phyloP scores from a whole-genome alignment of 164 flowering plant species.

The Vitis rupestris region DNA sequence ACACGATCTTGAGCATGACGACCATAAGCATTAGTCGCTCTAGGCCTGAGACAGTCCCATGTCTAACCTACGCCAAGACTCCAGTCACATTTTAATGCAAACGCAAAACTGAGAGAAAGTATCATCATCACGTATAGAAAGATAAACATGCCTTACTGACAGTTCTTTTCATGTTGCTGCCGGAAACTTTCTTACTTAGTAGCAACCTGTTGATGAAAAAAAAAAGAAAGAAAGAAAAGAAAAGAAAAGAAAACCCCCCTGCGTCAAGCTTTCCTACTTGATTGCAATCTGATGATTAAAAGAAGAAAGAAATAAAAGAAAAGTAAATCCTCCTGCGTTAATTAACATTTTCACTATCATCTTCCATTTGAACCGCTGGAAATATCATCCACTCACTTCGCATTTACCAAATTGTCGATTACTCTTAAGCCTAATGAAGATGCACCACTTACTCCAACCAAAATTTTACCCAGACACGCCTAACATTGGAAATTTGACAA shows the following conservation, averaged over 20 bases:
- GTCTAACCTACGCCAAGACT: slow-evolving; percentile 30
- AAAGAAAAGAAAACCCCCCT: slow-evolving; percentile 3
- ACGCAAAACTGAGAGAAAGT: neutral
- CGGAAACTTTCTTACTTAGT: no score
- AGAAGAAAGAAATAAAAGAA: neutral
- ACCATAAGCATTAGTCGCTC: slow-evolving; percentile 29
- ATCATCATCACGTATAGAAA: neutral
- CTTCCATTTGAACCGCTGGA: no score
- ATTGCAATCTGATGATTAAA: slow-evolving; percentile 26
- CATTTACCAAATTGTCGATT: no score
- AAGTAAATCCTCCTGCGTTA: no score
- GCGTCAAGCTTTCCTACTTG: slow-evolving; percentile 21
- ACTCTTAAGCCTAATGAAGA: no score
- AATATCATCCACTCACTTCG: no score
- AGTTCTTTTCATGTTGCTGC: neutral
- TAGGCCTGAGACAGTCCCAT: slow-evolving; percentile 21
- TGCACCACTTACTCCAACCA: no score
- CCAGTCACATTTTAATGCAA: neutral
- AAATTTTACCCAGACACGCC: no score
- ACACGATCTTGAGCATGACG: slow-evolving; percentile 37
- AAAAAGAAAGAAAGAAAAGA: no score
- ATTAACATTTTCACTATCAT: no score
- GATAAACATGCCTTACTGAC: slow-evolving; percentile 32
- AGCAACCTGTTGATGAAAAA: no score
- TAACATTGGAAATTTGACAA: no score